phyloP scores from a whole-genome alignment of 345 rosid genomes.

The Salix arbutifolia region DNA sequence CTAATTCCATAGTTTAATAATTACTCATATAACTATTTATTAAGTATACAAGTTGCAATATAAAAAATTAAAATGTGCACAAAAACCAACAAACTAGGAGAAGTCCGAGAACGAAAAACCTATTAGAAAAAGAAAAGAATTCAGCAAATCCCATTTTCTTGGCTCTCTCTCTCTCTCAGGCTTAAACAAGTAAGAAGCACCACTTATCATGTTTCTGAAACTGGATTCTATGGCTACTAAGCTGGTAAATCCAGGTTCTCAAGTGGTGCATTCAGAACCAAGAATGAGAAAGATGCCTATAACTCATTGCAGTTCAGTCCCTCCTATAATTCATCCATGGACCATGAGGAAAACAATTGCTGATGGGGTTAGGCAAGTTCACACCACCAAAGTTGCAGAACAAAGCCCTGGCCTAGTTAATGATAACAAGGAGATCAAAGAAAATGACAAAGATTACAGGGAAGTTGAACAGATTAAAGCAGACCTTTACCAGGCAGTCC shows the following conservation, averaged over 20 bases:
- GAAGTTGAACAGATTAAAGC: slow-evolving; percentile 41
- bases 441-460: background rate
- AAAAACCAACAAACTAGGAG: background rate
- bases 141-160: background rate
- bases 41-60: background rate
- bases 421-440: background rate
- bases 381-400: slow-evolving; percentile 33
- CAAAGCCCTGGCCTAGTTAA: slow-evolving; percentile 34
- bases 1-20: background rate
- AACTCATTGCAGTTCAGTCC: slow-evolving; percentile 16
- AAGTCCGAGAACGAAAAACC: background rate
- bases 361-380: slow-evolving; percentile 26
- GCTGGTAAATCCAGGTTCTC: slow-evolving; percentile 34
- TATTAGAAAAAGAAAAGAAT: background rate
- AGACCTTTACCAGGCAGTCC: slow-evolving; percentile 38
- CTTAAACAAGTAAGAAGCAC: background rate
- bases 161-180: background rate
- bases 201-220: background rate
- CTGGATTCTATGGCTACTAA: slow-evolving; percentile 26
- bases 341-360: slow-evolving; percentile 17
- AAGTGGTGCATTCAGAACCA: slow-evolving; percentile 9
- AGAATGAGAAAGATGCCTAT: slow-evolving; percentile 9
- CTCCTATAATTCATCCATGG: slow-evolving; percentile 10
- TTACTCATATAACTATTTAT: background rate
- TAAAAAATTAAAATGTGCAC: background rate